Evolutionary conservation across 2,329 filamentous ascomycete genomes (phyloP), one percentile per base, ranked within the genome.

Genomic region (Epichloe bromicola): DNA sequence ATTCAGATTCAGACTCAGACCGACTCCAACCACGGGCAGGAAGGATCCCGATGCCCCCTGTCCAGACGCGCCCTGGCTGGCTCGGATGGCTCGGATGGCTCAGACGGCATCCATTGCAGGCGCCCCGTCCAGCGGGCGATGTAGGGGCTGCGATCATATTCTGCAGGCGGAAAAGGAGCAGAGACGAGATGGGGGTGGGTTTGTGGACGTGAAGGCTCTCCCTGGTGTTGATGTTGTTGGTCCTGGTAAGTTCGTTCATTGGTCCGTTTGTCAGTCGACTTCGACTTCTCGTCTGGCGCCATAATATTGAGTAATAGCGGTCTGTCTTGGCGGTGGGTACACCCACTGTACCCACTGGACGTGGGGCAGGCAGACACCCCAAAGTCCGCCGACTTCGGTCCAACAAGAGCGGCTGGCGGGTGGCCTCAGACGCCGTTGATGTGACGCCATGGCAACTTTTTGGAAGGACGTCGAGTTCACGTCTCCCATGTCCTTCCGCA

Each of bases 401-500:
- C 23, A 26, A 26, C 19, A 30, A 10, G 5, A 19, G 47, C n/a
- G 12, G n/a, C 48, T 3, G 30, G 39, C 14, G 3, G 41, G 41
- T 43, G 43, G 43, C 38, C 38, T 44, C 51, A 38, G 46, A 23
- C 39, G 40, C 33, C 40, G 30, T 42, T 11, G 33, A 44, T 34
- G 39, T 56, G 54, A 54, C 54, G 54, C 54, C 53, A 56, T 55
- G 47, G 51, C 53, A 51, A 26, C 49, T 33, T 49, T 8, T 15
- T 14, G 19, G 46, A 34, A 30, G 26, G 43, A 45, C 43, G 34
- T 45, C 43, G 30, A 45, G 4, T 10, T 36, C 30, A 23, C 26
- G 17, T n/a, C 30, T 12, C n/a, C 12, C 14, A 12, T 4, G 5
- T 23, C n/a, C n/a, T n/a, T n/a, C 41, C 14, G 11, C 19, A n/a